Evolutionary conservation across 805 yeast genomes (phyloP), one percentile per base, ranked within the genome.

Genomic region (Spathaspora arborariae): DNA sequence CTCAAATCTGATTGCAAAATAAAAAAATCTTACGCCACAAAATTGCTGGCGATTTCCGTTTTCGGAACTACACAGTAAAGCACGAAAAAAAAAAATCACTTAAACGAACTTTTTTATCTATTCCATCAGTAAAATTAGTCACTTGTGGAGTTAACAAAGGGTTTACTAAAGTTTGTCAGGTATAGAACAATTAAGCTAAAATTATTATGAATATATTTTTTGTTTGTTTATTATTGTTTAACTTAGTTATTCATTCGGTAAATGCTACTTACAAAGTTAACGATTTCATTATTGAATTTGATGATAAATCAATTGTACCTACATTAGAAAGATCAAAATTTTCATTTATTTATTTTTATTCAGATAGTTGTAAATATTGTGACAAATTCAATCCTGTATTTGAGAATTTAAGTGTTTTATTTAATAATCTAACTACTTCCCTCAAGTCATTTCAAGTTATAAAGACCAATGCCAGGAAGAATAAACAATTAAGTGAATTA

Each of bases 261-360:
- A 37, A 3, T 37, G 24, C 16, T 16, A 19, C 4, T 5, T 6
- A 13, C 18, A 9, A 18, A 10, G 38, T 35, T 35, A 19, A 18
- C 5, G 33, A 39, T 39, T 18, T 15, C 27, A 20, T 39, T 22
- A 39, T 48, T 13, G 57, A 55, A 34, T 40, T 55, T 38, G 49
- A 42, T 10, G 58, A 53, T 37, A 19, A 21, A 13, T 42, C 49
- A 41, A 46, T 60, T 4, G 51, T 46, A 20, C 37, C 39, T 10
- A 48, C 55, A 2, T 51, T 67, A 7, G 50, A 47, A 20, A 46
- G 54, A 24, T 58, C 64, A 11, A 52, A 56, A 20, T 70, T 58
- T 48, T 68, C 80, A 4, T 61, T 78, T 35, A 68, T 78, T 13
- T 74, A 74, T 53, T 77, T 81, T 54, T 76, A 72, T 51, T 65